phyloP scores from a whole-genome alignment of 352 stramenopile genomes.

The Pythium periplocum region DNA sequence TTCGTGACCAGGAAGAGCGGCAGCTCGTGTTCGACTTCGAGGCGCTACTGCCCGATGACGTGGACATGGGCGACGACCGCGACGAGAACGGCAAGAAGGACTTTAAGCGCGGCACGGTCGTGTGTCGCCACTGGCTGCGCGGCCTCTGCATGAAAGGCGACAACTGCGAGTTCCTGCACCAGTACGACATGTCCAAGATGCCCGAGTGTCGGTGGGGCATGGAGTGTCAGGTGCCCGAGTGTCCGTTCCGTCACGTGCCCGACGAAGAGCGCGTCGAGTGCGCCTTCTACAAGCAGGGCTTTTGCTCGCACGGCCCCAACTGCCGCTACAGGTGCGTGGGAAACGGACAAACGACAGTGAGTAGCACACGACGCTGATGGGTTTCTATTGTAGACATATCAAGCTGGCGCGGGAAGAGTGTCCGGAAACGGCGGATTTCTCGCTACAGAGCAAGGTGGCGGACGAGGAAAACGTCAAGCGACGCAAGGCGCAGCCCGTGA shows the following conservation, averaged over 20 bases:
- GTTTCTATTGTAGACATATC: constrained; percentile 71
- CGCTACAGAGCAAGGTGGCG: constrained; percentile 86
- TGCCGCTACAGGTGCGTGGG: constrained; percentile 79
- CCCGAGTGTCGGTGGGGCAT: constrained; percentile 96
- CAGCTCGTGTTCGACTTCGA: constrained; percentile 83
- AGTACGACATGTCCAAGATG: constrained; percentile 97
- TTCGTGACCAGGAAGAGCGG: constrained; percentile 79
- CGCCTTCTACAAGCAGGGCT: constrained; percentile 97
- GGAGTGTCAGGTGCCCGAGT: constrained; percentile 96
- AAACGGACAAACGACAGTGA: no score
- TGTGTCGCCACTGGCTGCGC: constrained; percentile 97
- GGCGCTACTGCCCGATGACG: constrained; percentile 59
- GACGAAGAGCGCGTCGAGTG: constrained; percentile 96
- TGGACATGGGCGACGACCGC: constrained; percentile 39
- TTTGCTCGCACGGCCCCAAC: constrained; percentile 96
- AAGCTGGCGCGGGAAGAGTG: constrained; percentile 91
- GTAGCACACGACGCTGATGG: no score
- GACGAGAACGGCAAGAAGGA: constrained; percentile 67
- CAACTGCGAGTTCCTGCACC: constrained; percentile 96
- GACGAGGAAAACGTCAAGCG: constrained; percentile 89
- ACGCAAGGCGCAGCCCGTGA: constrained; percentile 84
- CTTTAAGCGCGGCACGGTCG: constrained; percentile 92
- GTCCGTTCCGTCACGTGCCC: constrained; percentile 94
- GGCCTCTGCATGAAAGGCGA: constrained; percentile 98
- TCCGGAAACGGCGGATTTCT: constrained; percentile 92